A percentile compares a stretch with the other conserved stretches of the same genome.
Evolutionary conservation across 2,329 filamentous ascomycete species (phyloP).

Genomic region (Chaetomium sp.): DNA sequence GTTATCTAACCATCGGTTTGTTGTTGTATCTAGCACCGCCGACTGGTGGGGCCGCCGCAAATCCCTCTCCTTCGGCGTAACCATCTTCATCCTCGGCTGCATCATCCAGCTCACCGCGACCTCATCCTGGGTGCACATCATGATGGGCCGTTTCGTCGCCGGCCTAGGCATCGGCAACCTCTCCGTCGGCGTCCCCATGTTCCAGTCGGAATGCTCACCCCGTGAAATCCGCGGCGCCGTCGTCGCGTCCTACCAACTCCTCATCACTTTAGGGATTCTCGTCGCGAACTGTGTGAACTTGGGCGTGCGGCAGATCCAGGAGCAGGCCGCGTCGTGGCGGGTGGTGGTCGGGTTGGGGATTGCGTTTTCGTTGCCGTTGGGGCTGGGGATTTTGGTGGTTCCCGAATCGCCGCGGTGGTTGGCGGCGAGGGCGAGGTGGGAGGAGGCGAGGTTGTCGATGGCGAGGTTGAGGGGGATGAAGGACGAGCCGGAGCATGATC

Average conservation of each 20-base stretch:
- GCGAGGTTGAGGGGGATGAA: conserved; percentile 47
- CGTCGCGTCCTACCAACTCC: conserved; percentile 65
- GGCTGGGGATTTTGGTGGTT: conserved; percentile 45
- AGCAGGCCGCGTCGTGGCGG: conserved; percentile 48
- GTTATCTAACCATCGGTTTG: background rate
- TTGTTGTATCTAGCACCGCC: conserved; percentile 14
- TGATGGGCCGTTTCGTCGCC: conserved; percentile 58
- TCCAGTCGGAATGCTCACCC: conserved; percentile 58
- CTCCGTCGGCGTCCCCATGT: conserved; percentile 60
- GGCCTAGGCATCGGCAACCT: conserved; percentile 63
- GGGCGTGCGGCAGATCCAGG: conserved; percentile 39
- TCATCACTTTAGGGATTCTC: conserved; percentile 66
- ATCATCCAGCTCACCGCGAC: conserved; percentile 58
- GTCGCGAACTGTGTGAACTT: conserved; percentile 50
- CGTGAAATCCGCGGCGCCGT: conserved; percentile 57
- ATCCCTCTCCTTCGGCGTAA: conserved; percentile 18
- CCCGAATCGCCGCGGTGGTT: conserved; percentile 55
- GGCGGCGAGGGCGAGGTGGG: conserved; percentile 41
- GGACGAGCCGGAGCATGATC: conserved; percentile 36
- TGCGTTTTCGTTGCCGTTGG: conserved; percentile 46
- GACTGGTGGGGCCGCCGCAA: conserved; percentile 23
- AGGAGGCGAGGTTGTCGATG: conserved; percentile 44
- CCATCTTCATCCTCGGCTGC: conserved; percentile 44
- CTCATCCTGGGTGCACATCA: conserved; percentile 57
- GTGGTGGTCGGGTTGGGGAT: conserved; percentile 54